phyloP scores from a whole-genome alignment of 2,329 filamentous ascomycete species.

The Gaeumannomyces tritici region DNA sequence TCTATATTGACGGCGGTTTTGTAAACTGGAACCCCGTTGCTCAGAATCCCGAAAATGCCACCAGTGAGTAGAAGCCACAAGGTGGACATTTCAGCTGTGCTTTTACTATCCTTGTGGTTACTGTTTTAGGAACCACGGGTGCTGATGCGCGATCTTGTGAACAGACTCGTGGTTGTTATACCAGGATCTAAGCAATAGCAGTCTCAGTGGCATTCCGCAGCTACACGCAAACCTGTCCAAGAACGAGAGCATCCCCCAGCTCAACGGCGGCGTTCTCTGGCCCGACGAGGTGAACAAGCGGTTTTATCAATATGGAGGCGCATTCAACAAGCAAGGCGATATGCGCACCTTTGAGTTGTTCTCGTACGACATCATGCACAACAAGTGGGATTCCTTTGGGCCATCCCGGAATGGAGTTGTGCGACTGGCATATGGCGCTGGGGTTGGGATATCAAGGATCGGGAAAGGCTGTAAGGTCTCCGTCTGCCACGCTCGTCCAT shows the following conservation, averaged over 20 bases:
- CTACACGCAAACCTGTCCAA: constrained; percentile 50
- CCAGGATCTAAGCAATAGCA: constrained; percentile 40
- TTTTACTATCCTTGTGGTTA: not conserved
- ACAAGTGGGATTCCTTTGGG: constrained; percentile 43
- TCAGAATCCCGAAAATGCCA: constrained; percentile 38
- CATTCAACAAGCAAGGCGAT: constrained; percentile 29
- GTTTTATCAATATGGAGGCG: constrained; percentile 54
- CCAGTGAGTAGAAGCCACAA: constrained; percentile 34
- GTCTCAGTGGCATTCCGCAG: constrained; percentile 36
- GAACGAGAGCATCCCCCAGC: constrained; percentile 41
- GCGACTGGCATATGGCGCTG: constrained; percentile 46
- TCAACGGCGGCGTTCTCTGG: constrained; percentile 43
- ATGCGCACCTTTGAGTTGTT: constrained; percentile 36
- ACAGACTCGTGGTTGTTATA: constrained; percentile 45
- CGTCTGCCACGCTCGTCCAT: not conserved
- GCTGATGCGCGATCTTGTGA: not conserved
- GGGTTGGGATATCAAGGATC: constrained; percentile 40
- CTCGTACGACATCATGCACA: constrained; percentile 45
- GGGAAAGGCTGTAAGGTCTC: constrained; percentile 35
- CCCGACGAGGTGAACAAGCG: constrained; percentile 52
- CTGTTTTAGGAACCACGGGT: not conserved
- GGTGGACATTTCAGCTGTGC: not conserved
- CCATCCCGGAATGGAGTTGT: constrained; percentile 26
- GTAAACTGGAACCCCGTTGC: constrained; percentile 43
- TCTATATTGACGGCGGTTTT: constrained; percentile 55